phyloP scores from a whole-genome alignment of 176 grass and related monocot genomes.

The Cocos nucifera region DNA sequence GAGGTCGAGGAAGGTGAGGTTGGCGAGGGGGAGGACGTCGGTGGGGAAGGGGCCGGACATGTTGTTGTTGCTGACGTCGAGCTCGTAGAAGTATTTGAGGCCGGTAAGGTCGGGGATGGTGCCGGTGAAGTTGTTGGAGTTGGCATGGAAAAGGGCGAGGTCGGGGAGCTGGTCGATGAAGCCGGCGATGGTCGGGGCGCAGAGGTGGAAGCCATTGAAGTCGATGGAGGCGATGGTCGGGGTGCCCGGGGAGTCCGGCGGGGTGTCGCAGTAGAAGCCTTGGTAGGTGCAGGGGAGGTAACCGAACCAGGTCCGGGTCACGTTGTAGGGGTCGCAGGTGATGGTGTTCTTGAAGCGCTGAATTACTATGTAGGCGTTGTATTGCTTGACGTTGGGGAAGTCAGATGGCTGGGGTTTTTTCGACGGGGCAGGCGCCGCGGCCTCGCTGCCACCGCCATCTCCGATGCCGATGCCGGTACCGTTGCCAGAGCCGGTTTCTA shows the following conservation, averaged over 20 bases:
- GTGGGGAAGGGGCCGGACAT: conserved; percentile 35
- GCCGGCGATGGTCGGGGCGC: conserved; percentile 2
- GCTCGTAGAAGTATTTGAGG: conserved; percentile 78
- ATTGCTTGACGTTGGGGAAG: conserved; percentile 55
- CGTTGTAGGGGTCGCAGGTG: conserved; percentile 46
- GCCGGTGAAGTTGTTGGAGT: conserved; percentile 64
- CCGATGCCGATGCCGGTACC: neutral
- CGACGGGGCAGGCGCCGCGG: neutral
- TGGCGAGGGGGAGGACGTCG: conserved; percentile 31
- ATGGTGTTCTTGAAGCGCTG: conserved; percentile 43
- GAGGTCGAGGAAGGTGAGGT: conserved; percentile 82
- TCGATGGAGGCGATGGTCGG: conserved; percentile 64
- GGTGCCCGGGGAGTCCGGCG: conserved; percentile 16
- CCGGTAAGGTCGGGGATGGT: conserved; percentile 14
- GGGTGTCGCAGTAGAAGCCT: conserved; percentile 63
- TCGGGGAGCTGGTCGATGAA: conserved; percentile 54
- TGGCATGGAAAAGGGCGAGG: conserved; percentile 93
- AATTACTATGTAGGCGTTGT: conserved; percentile 61
- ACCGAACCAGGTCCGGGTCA: conserved; percentile 33
- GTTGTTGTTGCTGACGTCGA: conserved; percentile 88
- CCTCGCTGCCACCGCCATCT: neutral
- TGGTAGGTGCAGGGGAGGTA: conserved; percentile 37
- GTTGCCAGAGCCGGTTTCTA: conserved; percentile 16
- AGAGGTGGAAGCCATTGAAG: conserved; percentile 57
- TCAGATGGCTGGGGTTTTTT: conserved; percentile 19